These are phyloP conservation scores for Teratosphaeria pseudoeucalypti DNA, from an alignment of 2,329 filamentous ascomycete species.

Conservation along the genomic window DNA sequence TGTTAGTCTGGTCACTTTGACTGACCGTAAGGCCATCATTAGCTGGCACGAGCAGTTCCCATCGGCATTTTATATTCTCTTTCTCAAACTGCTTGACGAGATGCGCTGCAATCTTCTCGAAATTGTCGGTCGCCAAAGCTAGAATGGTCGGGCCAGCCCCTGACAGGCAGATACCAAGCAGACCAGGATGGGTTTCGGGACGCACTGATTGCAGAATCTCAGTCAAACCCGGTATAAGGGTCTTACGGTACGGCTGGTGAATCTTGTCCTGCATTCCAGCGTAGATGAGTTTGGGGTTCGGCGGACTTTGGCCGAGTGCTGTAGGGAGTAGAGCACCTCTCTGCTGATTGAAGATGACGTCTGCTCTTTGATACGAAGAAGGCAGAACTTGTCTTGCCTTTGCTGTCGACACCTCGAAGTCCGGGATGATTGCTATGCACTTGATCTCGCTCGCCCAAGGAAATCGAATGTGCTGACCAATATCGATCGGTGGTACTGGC, in stretches of 20 bases:
- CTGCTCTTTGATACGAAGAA: slow-evolving; percentile 63
- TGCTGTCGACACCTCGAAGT: slow-evolving; percentile 92
- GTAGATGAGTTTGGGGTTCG: slow-evolving; percentile 88
- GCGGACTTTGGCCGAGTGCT: slow-evolving; percentile 78
- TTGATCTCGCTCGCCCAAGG: slow-evolving; percentile 92
- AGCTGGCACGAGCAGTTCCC: slow-evolving; percentile 81
- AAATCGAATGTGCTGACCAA: slow-evolving; percentile 94
- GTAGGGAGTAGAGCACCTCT: slow-evolving; percentile 83
- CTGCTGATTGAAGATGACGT: slow-evolving; percentile 94
- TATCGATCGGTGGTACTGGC: slow-evolving; percentile 79
- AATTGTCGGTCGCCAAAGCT: slow-evolving; percentile 81
- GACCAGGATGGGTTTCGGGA: slow-evolving; percentile 71
- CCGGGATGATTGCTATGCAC: slow-evolving; percentile 88
- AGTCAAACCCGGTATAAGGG: slow-evolving; percentile 79
- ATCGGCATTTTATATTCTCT: slow-evolving; percentile 67
- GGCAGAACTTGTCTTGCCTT: slow-evolving; percentile 81
- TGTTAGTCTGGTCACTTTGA: slow-evolving; percentile 10
- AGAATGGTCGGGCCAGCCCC: slow-evolving; percentile 93
- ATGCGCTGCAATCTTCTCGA: slow-evolving; percentile 70
- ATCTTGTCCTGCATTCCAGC: slow-evolving; percentile 98
- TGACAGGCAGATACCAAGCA: slow-evolving; percentile 88
- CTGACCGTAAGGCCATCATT: slow-evolving; percentile 50
- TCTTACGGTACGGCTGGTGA: slow-evolving; percentile 90
- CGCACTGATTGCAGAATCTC: slow-evolving; percentile 89
- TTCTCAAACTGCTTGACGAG: slow-evolving; percentile 57